Evolutionary conservation across 2,329 filamentous ascomycete genomes (phyloP).

Genomic region (Arthrinium phaeospermum): DNA sequence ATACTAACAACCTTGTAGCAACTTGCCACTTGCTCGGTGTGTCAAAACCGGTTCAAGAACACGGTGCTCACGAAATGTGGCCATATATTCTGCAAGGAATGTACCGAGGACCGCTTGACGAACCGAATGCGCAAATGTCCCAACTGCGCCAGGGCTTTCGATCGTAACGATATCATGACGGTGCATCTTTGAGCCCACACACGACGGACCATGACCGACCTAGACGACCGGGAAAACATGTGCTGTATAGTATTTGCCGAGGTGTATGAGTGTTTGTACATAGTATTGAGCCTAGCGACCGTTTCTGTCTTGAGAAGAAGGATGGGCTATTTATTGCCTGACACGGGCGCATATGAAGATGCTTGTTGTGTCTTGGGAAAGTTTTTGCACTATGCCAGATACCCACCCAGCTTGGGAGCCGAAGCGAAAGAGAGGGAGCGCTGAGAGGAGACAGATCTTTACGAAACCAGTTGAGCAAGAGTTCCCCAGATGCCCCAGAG

Average conservation of each 20-base stretch:
- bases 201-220: neutral
- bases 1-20: neutral
- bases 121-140: conserved; percentile 96
- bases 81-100: conserved; percentile 90
- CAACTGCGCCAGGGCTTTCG: conserved; percentile 90
- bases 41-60: conserved; percentile 92
- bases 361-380: conserved; percentile 12
- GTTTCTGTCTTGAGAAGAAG: conserved; percentile 8
- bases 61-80: conserved; percentile 93
- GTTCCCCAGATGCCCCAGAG: neutral
- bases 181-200: conserved; percentile 54
- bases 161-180: conserved; percentile 86
- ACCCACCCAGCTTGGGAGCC: neutral
- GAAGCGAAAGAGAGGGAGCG: neutral
- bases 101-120: conserved; percentile 85
- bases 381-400: conserved; percentile 17
- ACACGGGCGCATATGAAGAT: neutral
- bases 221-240: neutral
- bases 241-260: conserved; percentile 11
- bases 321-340: neutral
- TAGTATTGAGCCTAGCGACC: conserved; percentile 8
- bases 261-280: conserved; percentile 16
- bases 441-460: neutral
- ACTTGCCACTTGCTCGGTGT: conserved; percentile 88
- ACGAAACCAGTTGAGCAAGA: neutral